Conservation (phyloP, 2,329 filamentous ascomycete genomes). For the Arthrinium phaeospermum region DNA sequence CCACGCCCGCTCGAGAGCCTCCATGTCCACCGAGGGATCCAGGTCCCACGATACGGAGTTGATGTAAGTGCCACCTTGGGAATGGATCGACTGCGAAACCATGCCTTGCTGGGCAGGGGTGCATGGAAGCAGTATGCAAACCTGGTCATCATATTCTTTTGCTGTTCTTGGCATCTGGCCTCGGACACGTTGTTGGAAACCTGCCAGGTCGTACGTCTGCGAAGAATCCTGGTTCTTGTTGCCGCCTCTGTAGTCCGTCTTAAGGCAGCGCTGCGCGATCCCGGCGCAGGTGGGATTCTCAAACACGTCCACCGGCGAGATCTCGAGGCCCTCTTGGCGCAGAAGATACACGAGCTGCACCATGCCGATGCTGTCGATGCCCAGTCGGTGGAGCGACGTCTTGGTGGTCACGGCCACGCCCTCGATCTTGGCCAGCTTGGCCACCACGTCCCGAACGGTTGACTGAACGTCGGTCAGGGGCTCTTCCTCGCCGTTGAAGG, state of each 20-base stretch:
- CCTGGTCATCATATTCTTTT: conserved; percentile 46
- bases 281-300: conserved; percentile 58
- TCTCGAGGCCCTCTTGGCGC: conserved; percentile 59
- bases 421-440: conserved; percentile 61
- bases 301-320: conserved; percentile 77
- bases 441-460: conserved; percentile 60
- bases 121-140: conserved; percentile 70
- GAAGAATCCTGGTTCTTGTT: background rate
- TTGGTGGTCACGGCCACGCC: conserved; percentile 56
- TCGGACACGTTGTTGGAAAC: conserved; percentile 44
- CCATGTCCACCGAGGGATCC: conserved; percentile 42
- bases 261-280: conserved; percentile 31
- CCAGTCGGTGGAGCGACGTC: conserved; percentile 85
- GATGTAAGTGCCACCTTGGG: conserved; percentile 72
- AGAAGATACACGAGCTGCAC: conserved; percentile 76
- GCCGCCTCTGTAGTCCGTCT: background rate
- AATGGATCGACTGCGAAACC: conserved; percentile 74
- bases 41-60: conserved; percentile 70
- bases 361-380: conserved; percentile 88
- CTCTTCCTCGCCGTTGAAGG: conserved; percentile 17
- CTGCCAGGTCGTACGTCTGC: conserved; percentile 44
- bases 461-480: conserved; percentile 48
- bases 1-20: conserved; percentile 65
- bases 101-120: conserved; percentile 82
- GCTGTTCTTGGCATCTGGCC: conserved; percentile 37